Evolutionary conservation across 1,284 basidiomycete species (phyloP).

Genomic region (Boletellus deceptivus): DNA sequence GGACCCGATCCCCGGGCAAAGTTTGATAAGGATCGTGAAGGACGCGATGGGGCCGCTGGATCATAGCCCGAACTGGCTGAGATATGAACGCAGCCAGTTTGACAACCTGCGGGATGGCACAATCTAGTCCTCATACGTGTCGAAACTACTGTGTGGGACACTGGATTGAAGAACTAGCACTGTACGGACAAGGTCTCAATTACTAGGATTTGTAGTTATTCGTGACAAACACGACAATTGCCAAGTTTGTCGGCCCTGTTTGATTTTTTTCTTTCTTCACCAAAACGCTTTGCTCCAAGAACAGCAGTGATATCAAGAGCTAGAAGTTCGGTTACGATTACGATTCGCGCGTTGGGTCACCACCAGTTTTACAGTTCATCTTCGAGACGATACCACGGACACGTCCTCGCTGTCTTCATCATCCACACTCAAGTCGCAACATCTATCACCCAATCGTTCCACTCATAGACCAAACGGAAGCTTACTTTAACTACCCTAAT

Average conservation of each 20-base stretch:
- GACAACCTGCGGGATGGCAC: conserved; percentile 70
- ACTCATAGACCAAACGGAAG: conserved; percentile 25
- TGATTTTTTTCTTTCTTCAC: not conserved
- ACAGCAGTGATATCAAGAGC: no score
- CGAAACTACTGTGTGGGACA: not conserved
- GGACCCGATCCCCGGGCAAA: conserved; percentile 56
- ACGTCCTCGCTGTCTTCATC: not conserved
- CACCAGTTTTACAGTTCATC: not conserved
- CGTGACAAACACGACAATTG: not conserved
- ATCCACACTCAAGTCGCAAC: not conserved
- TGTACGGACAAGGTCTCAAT: not conserved
- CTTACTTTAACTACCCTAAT: conserved; percentile 19
- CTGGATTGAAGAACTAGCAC: conserved; percentile 1
- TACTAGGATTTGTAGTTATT: conserved; percentile 3
- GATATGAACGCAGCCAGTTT: conserved; percentile 69
- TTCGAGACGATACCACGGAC: conserved; percentile 10
- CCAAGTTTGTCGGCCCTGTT: conserved; percentile 10
- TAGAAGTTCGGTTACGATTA: no score
- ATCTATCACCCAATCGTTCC: conserved; percentile 1
- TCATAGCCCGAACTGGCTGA: conserved; percentile 64
- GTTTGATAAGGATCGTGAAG: conserved; percentile 68
- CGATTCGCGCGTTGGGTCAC: no score
- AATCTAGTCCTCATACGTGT: conserved; percentile 18
- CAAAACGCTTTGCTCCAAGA: not conserved
- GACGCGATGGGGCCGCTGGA: conserved; percentile 75